Conservation (phyloP, 257 asterid genomes). For the Salvia hispanica region DNA sequence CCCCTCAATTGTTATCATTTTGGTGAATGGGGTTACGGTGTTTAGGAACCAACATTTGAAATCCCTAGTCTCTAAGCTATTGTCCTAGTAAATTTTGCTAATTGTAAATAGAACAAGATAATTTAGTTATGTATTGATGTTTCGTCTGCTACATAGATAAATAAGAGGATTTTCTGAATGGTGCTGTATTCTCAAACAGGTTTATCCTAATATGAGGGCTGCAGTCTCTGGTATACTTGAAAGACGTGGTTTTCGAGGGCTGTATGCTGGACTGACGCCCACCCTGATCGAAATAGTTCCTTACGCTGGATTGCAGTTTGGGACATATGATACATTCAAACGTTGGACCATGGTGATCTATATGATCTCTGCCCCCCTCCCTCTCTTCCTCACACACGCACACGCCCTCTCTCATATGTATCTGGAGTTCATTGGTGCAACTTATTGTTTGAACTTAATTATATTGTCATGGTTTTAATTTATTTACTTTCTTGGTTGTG, state of each 20-base stretch:
- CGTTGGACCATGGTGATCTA: conserved; percentile 77
- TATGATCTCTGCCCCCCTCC: conserved; percentile 3
- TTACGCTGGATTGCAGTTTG: conserved; percentile 93
- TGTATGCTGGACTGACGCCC: conserved; percentile 88
- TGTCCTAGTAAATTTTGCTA: neutral
- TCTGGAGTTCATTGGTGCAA: no score
- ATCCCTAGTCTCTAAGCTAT: neutral
- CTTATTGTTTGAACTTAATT: neutral
- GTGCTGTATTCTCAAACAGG: conserved; percentile 45
- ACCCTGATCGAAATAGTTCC: conserved; percentile 86
- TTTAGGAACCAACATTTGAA: neutral
- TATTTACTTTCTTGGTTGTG: conserved; percentile 24
- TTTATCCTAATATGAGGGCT: conserved; percentile 86
- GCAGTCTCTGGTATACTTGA: conserved; percentile 60
- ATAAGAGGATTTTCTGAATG: conserved; percentile 16
- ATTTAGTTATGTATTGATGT: neutral
- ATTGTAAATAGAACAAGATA: neutral
- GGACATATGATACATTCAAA: conserved; percentile 90
- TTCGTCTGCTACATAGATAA: neutral
- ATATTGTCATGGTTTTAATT: neutral
- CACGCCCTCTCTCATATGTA: no score
- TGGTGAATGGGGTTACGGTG: neutral
- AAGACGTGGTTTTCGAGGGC: conserved; percentile 74
- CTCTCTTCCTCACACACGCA: neutral
- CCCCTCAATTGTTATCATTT: neutral